Conservation (phyloP, 192 early-diverging fungal genomes). For the Oehlia diaphana region DNA sequence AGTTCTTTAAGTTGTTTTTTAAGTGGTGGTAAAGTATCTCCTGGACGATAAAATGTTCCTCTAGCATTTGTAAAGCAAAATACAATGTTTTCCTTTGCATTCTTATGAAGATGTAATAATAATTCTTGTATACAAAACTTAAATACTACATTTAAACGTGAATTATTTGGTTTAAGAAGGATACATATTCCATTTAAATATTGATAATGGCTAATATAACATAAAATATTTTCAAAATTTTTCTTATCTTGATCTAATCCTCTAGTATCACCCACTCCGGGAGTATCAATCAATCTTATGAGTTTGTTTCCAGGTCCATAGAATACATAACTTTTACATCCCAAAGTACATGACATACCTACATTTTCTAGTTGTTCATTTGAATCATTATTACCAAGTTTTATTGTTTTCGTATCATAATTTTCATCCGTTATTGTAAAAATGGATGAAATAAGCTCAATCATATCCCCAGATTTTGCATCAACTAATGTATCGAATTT, state of each 20-base stretch:
- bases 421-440: slow-evolving; percentile 27
- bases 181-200: slow-evolving; percentile 33
- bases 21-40: slow-evolving; percentile 31
- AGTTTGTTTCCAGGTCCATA: slow-evolving; percentile 7
- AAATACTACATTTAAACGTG: slow-evolving; percentile 30
- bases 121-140: slow-evolving; percentile 35
- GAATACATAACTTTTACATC: slow-evolving; percentile 31
- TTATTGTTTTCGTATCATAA: slow-evolving; percentile 24
- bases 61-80: slow-evolving; percentile 36
- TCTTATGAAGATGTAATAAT: slow-evolving; percentile 32
- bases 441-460: slow-evolving; percentile 28
- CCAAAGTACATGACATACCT: slow-evolving; percentile 28
- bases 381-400: slow-evolving; percentile 21
- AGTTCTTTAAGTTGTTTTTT: slow-evolving; percentile 28
- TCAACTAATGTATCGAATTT: slow-evolving; percentile 30
- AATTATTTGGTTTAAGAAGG: slow-evolving; percentile 29
- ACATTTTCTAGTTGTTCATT: slow-evolving; percentile 25
- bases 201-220: slow-evolving; percentile 27
- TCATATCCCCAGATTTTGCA: slow-evolving; percentile 23
- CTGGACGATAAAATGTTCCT: slow-evolving; percentile 33
- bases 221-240: slow-evolving; percentile 34
- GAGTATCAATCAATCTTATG: slow-evolving; percentile 35
- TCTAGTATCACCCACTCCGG: slow-evolving; percentile 36
- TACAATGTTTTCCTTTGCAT: slow-evolving; percentile 35
- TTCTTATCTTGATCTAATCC: slow-evolving; percentile 30